Base-by-base conservation (phyloP, 2,329 filamentous ascomycete genomes). In the Orbilia brochopaga region DNA sequence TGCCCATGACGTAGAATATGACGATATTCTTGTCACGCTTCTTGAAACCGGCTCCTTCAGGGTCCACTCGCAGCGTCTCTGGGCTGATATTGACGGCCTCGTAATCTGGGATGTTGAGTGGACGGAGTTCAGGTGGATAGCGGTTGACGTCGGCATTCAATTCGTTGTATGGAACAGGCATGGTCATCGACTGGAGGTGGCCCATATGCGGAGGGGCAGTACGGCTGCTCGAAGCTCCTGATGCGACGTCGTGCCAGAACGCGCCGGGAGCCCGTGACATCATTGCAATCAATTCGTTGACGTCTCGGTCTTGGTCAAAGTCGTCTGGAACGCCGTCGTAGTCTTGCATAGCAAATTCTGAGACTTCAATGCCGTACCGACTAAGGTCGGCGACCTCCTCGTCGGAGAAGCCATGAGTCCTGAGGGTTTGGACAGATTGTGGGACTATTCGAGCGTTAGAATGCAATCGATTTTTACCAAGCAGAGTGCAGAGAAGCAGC, bases 1-100 rank as follows among this genome's bases (percentile, higher is more conserved):
- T 46, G 6, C 66, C 66, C 13, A 64, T 21, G 2, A 70, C 23
- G 35, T 55, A 70, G 15, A 70, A 42, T 1, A 70, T 64, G 40
- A 70, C 46, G 23, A 70, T 56, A 1, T n/a, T 30, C 13, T 54
- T 59, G 30, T 70, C 48, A 17, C 66, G 53, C 4, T 48, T 7
- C 19, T 59, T 70, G 50, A 50, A 52, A 1, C 53, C 66, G n/a
- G 32, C 23, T 1, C 30, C 48, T 17, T 40, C 17, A 10, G 44
- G 24, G 10, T 64, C 55, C 4, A 50, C 27, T 32, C 40, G 8
- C 6, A 59, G 17, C 11, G 65, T 58, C 23, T 15, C 32, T 19
- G 65, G 59, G 21, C 63, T 37, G 17, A 52, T 37, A 15, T 55
- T 19, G 42, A 54, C 15, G 0, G 32, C 10, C 23, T 27, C n/a